phyloP scores from a whole-genome alignment of 306 rosid species.

The Medicago ruthenica region DNA sequence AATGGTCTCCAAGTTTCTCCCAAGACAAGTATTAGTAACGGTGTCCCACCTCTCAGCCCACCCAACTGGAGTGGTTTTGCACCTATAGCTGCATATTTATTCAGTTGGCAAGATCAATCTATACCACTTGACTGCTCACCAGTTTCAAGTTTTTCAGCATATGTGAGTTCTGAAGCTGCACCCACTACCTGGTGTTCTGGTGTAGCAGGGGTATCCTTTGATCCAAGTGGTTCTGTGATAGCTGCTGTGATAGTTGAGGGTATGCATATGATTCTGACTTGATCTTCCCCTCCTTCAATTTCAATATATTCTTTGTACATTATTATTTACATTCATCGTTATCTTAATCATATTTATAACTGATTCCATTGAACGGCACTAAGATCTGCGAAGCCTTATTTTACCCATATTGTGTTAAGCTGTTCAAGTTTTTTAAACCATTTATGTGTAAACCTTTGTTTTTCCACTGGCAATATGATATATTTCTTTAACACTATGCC shows the following conservation, averaged over 20 bases:
- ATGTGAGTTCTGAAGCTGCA: slow-evolving; percentile 94
- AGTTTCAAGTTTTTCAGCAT: slow-evolving; percentile 96
- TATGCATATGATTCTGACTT: slow-evolving; percentile 45
- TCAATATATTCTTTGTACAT: slow-evolving; percentile 3
- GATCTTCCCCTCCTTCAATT: slow-evolving; percentile 1
- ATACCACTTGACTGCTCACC: slow-evolving; percentile 93
- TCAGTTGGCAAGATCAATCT: slow-evolving; percentile 87
- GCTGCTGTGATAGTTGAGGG: slow-evolving; percentile 95
- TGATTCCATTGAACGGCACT: background rate
- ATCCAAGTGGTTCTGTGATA: slow-evolving; percentile 95
- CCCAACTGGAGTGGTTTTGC: slow-evolving; percentile 92
- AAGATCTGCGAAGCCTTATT: background rate
- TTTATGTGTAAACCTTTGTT: too few species aligned
- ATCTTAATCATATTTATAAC: slow-evolving; percentile 9
- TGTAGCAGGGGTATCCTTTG: slow-evolving; percentile 94
- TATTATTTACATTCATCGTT: slow-evolving; percentile 8
- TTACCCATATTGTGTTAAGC: slow-evolving; percentile 10
- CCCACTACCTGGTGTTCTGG: slow-evolving; percentile 98
- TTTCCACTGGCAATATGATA: background rate
- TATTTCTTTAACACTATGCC: slow-evolving; percentile 19
- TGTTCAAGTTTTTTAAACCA: too few species aligned
- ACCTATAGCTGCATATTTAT: slow-evolving; percentile 87
- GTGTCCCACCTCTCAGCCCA: slow-evolving; percentile 72
- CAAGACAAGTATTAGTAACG: slow-evolving; percentile 64
- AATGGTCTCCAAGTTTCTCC: slow-evolving; percentile 83